Evolutionary conservation across 129 eudicot genomes (phyloP).

Genomic region (Arctium minus): DNA sequence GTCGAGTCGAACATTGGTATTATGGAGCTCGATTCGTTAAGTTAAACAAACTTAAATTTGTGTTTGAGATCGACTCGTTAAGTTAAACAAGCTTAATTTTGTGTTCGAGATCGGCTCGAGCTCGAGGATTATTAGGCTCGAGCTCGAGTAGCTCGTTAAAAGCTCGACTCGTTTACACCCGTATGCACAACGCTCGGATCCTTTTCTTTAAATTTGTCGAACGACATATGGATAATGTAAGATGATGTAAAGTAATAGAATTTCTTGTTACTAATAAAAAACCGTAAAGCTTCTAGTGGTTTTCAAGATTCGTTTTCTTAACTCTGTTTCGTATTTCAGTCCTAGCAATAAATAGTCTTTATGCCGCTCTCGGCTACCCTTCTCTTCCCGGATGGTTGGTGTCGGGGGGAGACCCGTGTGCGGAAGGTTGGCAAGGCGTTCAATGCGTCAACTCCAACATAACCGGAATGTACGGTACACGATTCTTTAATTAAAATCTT

Average conservation of each 20-base stretch:
- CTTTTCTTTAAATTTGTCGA: too few relatives aligned
- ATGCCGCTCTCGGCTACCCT: constrained; percentile 76
- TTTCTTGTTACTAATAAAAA: background rate
- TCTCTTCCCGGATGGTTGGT: constrained; percentile 82
- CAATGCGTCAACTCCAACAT: constrained; percentile 82
- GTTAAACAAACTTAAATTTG: too few relatives aligned
- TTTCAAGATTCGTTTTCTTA: background rate
- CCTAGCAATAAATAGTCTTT: constrained; percentile 66
- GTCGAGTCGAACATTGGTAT: too few relatives aligned
- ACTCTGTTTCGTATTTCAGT: constrained; percentile 44
- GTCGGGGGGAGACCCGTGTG: constrained; percentile 88
- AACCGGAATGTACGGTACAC: constrained; percentile 69
- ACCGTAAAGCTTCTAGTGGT: background rate
- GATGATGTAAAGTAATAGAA: background rate
- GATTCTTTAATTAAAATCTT: background rate
- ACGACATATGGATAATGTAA: background rate
- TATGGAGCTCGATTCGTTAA: too few relatives aligned
- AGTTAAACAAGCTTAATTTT: too few relatives aligned
- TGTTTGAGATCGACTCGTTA: too few relatives aligned
- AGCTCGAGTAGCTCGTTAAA: too few relatives aligned
- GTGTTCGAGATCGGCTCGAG: too few relatives aligned
- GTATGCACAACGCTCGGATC: too few relatives aligned
- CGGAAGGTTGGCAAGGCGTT: constrained; percentile 90
- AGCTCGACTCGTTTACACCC: too few relatives aligned
- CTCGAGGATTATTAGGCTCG: too few relatives aligned